phyloP scores from a whole-genome alignment of 495 filamentous ascomycete genomes.

The Talaromyces ruber region DNA sequence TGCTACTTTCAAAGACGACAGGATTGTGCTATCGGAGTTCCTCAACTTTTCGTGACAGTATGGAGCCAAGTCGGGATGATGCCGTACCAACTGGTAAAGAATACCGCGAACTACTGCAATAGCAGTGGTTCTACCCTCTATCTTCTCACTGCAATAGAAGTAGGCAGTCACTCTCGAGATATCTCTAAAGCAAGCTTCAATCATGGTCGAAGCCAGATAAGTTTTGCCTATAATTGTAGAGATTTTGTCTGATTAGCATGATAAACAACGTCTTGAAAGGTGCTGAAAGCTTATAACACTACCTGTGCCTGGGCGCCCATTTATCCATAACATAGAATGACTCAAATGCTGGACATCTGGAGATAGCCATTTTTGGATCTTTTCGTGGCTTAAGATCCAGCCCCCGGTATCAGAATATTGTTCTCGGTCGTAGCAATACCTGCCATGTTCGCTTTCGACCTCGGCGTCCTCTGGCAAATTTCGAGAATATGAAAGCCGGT shows the following conservation, averaged over 20 bases:
- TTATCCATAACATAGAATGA: slow-evolving; percentile 26
- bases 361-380: slow-evolving; percentile 21
- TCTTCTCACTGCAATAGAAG: slow-evolving; percentile 34
- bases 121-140: slow-evolving; percentile 20
- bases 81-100: slow-evolving; percentile 24
- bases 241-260: neutral
- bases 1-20: slow-evolving; percentile 14
- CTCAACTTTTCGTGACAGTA: slow-evolving; percentile 21
- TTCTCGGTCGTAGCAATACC: slow-evolving; percentile 15
- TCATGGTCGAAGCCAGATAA: slow-evolving; percentile 26
- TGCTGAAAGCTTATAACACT: neutral
- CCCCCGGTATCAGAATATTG: slow-evolving; percentile 16
- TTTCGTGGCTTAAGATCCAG: slow-evolving; percentile 24
- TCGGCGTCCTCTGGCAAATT: slow-evolving; percentile 8
- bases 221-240: slow-evolving; percentile 31
- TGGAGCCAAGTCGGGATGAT: slow-evolving; percentile 19
- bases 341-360: slow-evolving; percentile 3
- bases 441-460: slow-evolving; percentile 19
- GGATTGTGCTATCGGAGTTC: slow-evolving; percentile 16
- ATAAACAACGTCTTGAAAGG: neutral
- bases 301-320: slow-evolving; percentile 39
- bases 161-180: slow-evolving; percentile 17
- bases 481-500: slow-evolving; percentile 19
- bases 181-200: slow-evolving; percentile 18
- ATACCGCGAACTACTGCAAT: slow-evolving; percentile 22